Evolutionary conservation across 495 filamentous ascomycete genomes (phyloP).

Genomic region (Cudoniella acicularis): DNA sequence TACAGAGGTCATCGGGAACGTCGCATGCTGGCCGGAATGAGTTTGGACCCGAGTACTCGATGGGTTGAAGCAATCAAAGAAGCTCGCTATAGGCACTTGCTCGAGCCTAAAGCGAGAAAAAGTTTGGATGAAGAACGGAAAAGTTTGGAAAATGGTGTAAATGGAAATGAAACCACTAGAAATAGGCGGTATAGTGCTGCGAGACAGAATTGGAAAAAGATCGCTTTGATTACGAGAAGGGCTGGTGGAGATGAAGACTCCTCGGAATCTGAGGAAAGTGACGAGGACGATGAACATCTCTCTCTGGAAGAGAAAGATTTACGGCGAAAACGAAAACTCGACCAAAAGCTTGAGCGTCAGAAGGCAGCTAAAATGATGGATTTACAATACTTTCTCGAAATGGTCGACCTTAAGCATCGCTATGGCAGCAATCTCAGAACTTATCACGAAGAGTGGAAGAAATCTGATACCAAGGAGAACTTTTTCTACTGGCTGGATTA

Average conservation of each 20-base stretch:
- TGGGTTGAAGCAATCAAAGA: constrained; percentile 68
- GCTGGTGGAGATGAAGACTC: constrained; percentile 61
- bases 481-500: constrained; percentile 97
- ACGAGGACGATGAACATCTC: constrained; percentile 30
- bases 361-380: constrained; percentile 76
- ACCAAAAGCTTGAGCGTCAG: constrained; percentile 41
- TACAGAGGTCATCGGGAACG: constrained; percentile 26
- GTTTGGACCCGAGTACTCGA: constrained; percentile 60
- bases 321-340: constrained; percentile 38
- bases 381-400: constrained; percentile 86
- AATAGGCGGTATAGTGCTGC: constrained; percentile 36
- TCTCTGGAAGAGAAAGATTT: constrained; percentile 33
- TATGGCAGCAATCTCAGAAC: constrained; percentile 80
- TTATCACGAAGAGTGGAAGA: constrained; percentile 85
- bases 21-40: constrained; percentile 32
- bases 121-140: constrained; percentile 12
- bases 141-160: background rate
- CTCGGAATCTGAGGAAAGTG: constrained; percentile 30
- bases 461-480: constrained; percentile 70
- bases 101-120: constrained; percentile 39
- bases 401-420: constrained; percentile 87
- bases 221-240: constrained; percentile 62
- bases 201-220: constrained; percentile 70
- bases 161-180: constrained; percentile 22
- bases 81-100: constrained; percentile 56